These are phyloP conservation scores for Mangifera indica DNA, from an alignment of 345 rosid species.

Conservation along the genomic window DNA sequence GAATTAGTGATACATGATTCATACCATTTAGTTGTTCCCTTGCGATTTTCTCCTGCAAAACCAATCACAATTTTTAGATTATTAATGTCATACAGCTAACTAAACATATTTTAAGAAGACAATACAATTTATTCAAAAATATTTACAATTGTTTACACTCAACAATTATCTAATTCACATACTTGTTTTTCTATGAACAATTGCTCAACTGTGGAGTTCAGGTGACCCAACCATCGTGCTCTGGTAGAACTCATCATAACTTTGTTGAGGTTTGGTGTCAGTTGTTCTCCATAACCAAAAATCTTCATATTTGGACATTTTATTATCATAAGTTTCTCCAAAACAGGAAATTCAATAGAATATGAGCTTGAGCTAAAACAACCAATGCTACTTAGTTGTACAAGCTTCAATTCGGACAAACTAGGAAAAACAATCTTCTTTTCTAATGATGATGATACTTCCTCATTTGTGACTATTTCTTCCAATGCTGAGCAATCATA, in stretches of 20 bases:
- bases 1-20: too few relatives aligned
- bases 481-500: not conserved
- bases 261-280: not conserved
- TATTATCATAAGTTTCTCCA: not conserved
- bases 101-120: too few relatives aligned
- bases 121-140: too few relatives aligned
- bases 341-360: conserved; percentile 1
- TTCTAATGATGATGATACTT: not conserved
- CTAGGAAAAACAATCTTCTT: not conserved
- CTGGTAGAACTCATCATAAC: fast-evolving
- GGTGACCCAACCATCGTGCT: not conserved
- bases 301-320: not conserved
- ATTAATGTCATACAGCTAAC: too few relatives aligned
- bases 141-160: too few relatives aligned
- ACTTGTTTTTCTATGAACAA: not conserved
- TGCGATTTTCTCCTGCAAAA: too few relatives aligned
- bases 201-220: not conserved
- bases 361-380: not conserved
- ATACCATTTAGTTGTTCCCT: too few relatives aligned
- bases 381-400: not conserved
- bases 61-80: too few relatives aligned
- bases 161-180: not conserved
- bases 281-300: not conserved
- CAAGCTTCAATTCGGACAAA: not conserved
- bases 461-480: not conserved